These are phyloP conservation scores for Scalesia atractyloides DNA, from an alignment of 129 eudicot genomes.

Conservation along the genomic window DNA sequence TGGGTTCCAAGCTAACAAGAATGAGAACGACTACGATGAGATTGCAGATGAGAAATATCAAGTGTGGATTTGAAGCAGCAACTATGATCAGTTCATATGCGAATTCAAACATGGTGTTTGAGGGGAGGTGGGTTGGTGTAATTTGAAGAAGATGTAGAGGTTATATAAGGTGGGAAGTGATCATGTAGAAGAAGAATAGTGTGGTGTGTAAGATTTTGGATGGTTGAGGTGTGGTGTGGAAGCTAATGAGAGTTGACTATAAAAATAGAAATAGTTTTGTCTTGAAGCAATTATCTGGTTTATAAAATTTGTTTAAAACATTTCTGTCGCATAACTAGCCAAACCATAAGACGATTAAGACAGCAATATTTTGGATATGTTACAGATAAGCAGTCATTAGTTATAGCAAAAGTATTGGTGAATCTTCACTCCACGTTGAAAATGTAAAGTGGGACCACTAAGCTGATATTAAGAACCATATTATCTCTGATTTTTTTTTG, in stretches of 20 bases:
- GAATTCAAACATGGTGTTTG: conserved; percentile 35
- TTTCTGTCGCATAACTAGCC: background rate
- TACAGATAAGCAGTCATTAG: no score
- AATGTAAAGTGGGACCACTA: background rate
- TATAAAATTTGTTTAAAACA: background rate
- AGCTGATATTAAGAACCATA: background rate
- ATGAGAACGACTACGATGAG: conserved; percentile 52
- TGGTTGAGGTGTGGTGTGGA: conserved; percentile 49
- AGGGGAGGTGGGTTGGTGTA: background rate
- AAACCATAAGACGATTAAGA: background rate
- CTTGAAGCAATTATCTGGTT: background rate
- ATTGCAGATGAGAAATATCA: conserved; percentile 64
- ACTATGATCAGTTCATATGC: conserved; percentile 34
- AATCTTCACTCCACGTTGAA: background rate
- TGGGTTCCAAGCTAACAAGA: conserved; percentile 46
- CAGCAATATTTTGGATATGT: background rate
- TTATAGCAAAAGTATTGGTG: background rate
- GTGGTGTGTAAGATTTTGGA: conserved; percentile 50
- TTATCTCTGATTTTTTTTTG: background rate
- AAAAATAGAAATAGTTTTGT: background rate
- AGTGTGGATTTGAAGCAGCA: conserved; percentile 46
- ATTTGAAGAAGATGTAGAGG: conserved; percentile 12
- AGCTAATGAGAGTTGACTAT: conserved; percentile 39
- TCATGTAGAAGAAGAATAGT: background rate
- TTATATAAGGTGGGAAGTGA: conserved; percentile 23